Evolutionary conservation across 192 early-diverging fungal species (phyloP).

Genomic region (Lobulomyces angularis): DNA sequence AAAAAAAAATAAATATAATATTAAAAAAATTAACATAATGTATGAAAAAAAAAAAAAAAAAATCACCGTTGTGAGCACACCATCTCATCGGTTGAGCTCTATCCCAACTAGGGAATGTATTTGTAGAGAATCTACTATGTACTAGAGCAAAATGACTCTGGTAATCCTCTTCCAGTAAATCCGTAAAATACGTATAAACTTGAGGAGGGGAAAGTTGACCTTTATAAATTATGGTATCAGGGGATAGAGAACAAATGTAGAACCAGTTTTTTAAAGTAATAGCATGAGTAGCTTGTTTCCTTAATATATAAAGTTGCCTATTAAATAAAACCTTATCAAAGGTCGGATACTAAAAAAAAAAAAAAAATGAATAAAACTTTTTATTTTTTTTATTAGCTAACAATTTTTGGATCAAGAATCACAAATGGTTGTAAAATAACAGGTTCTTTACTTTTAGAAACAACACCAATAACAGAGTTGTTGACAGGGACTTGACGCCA

Average conservation of each 20-base stretch:
- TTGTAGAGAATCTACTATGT: conserved; percentile 97
- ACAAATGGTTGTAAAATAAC: conserved; percentile 88
- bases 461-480: conserved; percentile 78
- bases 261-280: conserved; percentile 83
- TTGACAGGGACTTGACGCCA: conserved; percentile 86
- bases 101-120: conserved; percentile 99
- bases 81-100: conserved; percentile 96
- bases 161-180: conserved; percentile 72
- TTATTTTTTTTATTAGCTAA: no score
- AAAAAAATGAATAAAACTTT: conserved; percentile 2
- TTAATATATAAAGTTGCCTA: conserved; percentile 74
- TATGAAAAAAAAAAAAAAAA: no score
- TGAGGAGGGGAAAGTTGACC: conserved; percentile 89
- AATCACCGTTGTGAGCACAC: conserved; percentile 93
- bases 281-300: conserved; percentile 80
- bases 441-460: conserved; percentile 80
- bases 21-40: no score
- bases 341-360: conserved; percentile 2
- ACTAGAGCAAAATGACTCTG: conserved; percentile 90
- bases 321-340: conserved; percentile 53
- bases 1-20: no score
- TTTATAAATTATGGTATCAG: conserved; percentile 93
- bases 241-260: conserved; percentile 92
- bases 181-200: conserved; percentile 85
- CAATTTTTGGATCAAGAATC: conserved; percentile 23